A percentile compares a stretch with the other conserved stretches of the same genome.
Conservation (phyloP, 352 stramenopile genomes). For the Phytophthora crassamura region DNA sequence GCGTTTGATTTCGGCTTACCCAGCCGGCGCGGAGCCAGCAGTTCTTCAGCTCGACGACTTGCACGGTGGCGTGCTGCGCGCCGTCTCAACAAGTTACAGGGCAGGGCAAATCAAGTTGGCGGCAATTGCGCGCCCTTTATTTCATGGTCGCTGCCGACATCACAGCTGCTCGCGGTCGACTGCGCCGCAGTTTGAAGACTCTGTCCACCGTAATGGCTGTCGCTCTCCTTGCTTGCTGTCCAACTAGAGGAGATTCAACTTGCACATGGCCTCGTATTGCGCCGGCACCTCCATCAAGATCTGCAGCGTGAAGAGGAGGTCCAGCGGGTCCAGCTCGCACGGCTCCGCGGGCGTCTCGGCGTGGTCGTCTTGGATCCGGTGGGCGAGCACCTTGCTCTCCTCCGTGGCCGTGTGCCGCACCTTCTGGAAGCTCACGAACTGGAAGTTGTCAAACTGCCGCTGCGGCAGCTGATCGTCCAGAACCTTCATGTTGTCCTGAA, state of each 20-base stretch:
- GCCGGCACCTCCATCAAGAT: slow-evolving; percentile 52
- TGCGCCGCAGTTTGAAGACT: not conserved
- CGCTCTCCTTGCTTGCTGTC: not conserved
- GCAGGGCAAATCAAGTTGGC: not conserved
- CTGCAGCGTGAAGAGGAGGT: slow-evolving; percentile 49
- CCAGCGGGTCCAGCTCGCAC: slow-evolving; percentile 28
- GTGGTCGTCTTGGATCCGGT: slow-evolving; percentile 31
- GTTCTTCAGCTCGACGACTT: too few species aligned
- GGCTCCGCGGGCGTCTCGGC: slow-evolving; percentile 14
- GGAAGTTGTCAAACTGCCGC: slow-evolving; percentile 85
- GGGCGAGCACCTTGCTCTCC: slow-evolving; percentile 32
- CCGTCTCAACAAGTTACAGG: slow-evolving; percentile 15
- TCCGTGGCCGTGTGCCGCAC: slow-evolving; percentile 66
- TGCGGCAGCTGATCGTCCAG: slow-evolving; percentile 75
- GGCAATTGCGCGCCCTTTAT: slow-evolving; percentile 17
- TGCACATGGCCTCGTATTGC: slow-evolving; percentile 54
- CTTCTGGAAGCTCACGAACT: slow-evolving; percentile 79
- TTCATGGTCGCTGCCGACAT: slow-evolving; percentile 8
- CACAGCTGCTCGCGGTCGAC: not conserved
- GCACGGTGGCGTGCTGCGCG: slow-evolving; percentile 21
- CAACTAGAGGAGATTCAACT: slow-evolving; percentile 50
- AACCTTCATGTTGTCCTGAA: slow-evolving; percentile 70
- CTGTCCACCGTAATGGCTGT: slow-evolving; percentile 1
- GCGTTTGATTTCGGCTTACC: not conserved
- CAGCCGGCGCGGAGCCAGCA: too few species aligned